A percentile compares a stretch with the other conserved stretches of the same genome.
Conservation (phyloP, 495 filamentous ascomycete genomes). For the Xylaria flabelliformis region DNA sequence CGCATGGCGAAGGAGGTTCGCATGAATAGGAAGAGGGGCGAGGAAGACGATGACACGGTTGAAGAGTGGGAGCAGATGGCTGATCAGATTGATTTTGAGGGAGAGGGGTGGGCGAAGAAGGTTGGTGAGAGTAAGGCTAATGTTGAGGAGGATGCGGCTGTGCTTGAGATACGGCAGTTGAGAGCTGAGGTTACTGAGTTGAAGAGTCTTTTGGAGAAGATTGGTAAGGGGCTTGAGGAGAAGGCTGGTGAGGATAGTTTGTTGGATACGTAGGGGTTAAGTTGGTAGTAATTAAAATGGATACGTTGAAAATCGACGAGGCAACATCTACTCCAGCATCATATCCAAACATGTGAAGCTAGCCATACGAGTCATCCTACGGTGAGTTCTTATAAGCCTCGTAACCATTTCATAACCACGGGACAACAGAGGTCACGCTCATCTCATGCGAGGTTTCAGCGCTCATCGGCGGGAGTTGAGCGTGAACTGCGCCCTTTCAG, state of each 20-base stretch:
- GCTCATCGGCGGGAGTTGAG: too few relatives aligned
- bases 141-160: slow-evolving; percentile 72
- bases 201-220: slow-evolving; percentile 47
- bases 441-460: too few relatives aligned
- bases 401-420: too few relatives aligned
- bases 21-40: slow-evolving; percentile 75
- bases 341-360: too few relatives aligned
- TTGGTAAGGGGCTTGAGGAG: slow-evolving; percentile 23
- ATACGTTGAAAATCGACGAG: not conserved
- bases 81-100: slow-evolving; percentile 74
- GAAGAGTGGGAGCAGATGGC: slow-evolving; percentile 94
- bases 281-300: not conserved
- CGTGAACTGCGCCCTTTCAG: too few relatives aligned
- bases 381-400: not conserved
- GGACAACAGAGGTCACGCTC: not conserved
- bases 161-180: slow-evolving; percentile 71
- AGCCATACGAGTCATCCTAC: too few relatives aligned
- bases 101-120: slow-evolving; percentile 78
- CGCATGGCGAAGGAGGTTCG: slow-evolving; percentile 70
- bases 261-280: not conserved
- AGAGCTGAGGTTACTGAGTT: slow-evolving; percentile 72
- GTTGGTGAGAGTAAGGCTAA: slow-evolving; percentile 78
- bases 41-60: slow-evolving; percentile 85
- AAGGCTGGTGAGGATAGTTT: not conserved
- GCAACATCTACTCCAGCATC: not conserved